Percentiles rank a stretch among this genome's conserved stretches.
Evolutionary conservation across 1,284 basidiomycete genomes (phyloP).

Genomic region (Anthracocystis panici-leucophaei): DNA sequence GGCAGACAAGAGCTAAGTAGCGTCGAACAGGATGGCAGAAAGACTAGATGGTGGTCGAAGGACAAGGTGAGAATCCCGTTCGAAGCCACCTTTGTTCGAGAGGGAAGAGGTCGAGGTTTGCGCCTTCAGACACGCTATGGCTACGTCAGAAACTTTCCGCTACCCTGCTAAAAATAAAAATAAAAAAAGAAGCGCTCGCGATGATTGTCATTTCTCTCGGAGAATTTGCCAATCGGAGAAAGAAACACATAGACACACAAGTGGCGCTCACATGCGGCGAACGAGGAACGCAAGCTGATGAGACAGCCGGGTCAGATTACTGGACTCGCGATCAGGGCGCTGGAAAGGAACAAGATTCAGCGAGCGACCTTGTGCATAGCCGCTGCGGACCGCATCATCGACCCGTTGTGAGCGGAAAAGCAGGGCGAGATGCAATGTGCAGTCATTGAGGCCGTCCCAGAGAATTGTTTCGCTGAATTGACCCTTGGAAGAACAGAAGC

Average conservation of each 20-base stretch:
- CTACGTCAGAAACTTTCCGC: conserved; percentile 11
- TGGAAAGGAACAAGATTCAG: background rate
- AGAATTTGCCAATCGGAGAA: conserved; percentile 16
- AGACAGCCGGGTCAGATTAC: background rate
- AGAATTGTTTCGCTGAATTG: background rate
- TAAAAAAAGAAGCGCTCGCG: conserved; percentile 7
- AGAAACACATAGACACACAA: too few relatives aligned
- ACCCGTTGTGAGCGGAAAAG: background rate
- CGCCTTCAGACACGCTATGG: background rate
- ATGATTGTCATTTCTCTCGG: conserved; percentile 3
- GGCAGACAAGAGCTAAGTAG: too few relatives aligned
- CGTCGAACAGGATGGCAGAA: too few relatives aligned
- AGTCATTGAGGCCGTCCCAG: background rate
- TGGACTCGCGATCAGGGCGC: background rate
- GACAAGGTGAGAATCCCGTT: too few relatives aligned
- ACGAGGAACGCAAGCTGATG: background rate
- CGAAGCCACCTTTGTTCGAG: too few relatives aligned
- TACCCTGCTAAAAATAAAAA: background rate
- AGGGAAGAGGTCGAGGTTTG: too few relatives aligned
- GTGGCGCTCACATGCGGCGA: background rate
- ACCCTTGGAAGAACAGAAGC: too few relatives aligned
- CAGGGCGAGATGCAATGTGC: too few relatives aligned
- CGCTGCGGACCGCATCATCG: conserved; percentile 17
- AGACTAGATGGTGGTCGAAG: background rate
- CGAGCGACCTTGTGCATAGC: conserved; percentile 16